These are phyloP conservation scores for Theobroma cacao DNA, from an alignment of 345 rosid species.

Conservation along the genomic window DNA sequence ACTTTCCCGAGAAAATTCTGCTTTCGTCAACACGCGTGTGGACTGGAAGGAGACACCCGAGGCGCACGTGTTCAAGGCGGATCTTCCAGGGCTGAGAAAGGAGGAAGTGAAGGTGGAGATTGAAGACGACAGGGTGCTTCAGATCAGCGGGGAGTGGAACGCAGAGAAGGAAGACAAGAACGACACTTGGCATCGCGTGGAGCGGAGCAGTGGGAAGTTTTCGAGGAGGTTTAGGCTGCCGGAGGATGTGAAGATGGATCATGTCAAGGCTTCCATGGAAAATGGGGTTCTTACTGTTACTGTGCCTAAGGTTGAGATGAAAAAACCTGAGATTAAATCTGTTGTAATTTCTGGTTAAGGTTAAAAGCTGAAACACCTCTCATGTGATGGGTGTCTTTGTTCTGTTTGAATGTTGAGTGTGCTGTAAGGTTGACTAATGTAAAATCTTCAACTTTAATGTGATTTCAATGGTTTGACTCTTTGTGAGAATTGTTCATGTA, in stretches of 20 bases:
- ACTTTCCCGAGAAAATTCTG: not conserved
- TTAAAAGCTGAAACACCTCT: too few relatives aligned
- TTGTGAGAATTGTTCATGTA: too few relatives aligned
- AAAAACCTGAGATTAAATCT: not conserved
- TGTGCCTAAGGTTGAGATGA: conserved; percentile 4
- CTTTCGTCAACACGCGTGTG: not conserved
- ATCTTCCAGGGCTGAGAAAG: not conserved
- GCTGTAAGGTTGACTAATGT: not conserved
- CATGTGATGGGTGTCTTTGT: not conserved
- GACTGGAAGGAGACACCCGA: conserved; percentile 16
- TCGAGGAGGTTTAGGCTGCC: conserved; percentile 5
- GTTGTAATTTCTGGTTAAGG: conserved; percentile 1
- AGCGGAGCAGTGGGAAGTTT: not conserved
- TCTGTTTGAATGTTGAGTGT: not conserved
- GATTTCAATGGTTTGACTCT: not conserved
- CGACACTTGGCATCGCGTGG: conserved; percentile 1
- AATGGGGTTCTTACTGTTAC: conserved; percentile 1
- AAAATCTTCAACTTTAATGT: not conserved
- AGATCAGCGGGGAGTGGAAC: conserved; percentile 1
- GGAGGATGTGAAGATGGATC: not conserved
- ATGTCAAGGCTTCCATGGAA: not conserved
- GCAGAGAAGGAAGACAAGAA: conserved; percentile 13
- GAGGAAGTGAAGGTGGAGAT: conserved; percentile 11
- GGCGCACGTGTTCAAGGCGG: conserved; percentile 12
- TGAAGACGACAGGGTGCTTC: not conserved